These are phyloP conservation scores for Neonothopanus nambi DNA, from an alignment of 1,284 basidiomycete species.

Conservation along the genomic window DNA sequence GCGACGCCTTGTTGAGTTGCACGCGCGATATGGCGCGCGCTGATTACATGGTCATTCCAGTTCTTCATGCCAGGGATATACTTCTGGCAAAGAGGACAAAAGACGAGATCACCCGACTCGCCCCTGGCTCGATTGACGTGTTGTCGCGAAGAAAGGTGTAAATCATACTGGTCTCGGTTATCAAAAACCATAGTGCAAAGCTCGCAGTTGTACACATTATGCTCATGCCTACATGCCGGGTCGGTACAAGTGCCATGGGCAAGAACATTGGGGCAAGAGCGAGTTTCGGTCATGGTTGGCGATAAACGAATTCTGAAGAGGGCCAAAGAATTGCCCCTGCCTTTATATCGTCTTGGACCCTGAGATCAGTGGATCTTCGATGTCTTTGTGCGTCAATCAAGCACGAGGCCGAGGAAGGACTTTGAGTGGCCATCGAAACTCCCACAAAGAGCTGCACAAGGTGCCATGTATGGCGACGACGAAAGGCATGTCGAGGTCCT, in stretches of 20 bases:
- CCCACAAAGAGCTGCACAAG: too few species aligned
- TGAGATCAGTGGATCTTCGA: too few species aligned
- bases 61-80: constrained; percentile 10
- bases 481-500: too few species aligned
- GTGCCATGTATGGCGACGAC: too few species aligned
- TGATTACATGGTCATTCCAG: constrained; percentile 6
- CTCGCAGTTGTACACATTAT: constrained; percentile 39
- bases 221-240: constrained; percentile 30
- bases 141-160: constrained; percentile 28
- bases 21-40: constrained; percentile 17
- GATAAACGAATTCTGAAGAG: too few species aligned
- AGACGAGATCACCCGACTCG: constrained; percentile 10
- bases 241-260: constrained; percentile 34
- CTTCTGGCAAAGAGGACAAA: constrained; percentile 11
- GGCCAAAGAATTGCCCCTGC: too few species aligned
- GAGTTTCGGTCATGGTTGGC: too few species aligned
- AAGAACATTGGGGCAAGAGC: constrained; percentile 35
- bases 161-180: constrained; percentile 21
- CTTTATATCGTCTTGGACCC: too few species aligned
- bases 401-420: too few species aligned
- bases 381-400: too few species aligned
- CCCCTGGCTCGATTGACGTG: constrained; percentile 28
- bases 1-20: constrained; percentile 10
- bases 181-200: constrained; percentile 37
- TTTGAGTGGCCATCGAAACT: too few species aligned